phyloP scores from a whole-genome alignment of 2,329 filamentous ascomycete species.

The Pleochaeta shiraiana region DNA sequence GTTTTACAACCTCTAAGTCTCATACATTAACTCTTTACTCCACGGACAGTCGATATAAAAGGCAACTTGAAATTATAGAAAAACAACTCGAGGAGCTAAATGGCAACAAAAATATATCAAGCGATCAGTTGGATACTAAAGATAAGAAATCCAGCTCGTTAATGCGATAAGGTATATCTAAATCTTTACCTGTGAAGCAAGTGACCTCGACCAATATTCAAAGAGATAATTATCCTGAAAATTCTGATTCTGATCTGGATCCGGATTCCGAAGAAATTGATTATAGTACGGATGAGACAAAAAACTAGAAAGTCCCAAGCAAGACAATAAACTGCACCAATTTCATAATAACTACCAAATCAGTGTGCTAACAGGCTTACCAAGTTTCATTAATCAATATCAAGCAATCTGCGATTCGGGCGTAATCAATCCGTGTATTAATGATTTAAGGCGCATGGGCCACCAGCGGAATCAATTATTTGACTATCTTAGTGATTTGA shows the following conservation, averaged over 20 bases:
- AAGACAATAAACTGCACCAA: not conserved
- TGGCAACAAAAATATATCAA: too few species aligned
- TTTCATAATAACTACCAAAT: not conserved
- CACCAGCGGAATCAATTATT: not conserved
- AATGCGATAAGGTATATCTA: too few species aligned
- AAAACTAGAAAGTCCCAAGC: not conserved
- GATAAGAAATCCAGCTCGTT: too few species aligned
- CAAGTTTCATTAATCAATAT: not conserved
- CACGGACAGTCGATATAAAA: too few species aligned
- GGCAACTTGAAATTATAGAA: too few species aligned
- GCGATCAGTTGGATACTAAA: too few species aligned
- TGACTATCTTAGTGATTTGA: not conserved
- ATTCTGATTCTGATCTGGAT: not conserved
- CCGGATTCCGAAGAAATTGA: not conserved
- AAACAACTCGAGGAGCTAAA: too few species aligned
- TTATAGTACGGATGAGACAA: not conserved
- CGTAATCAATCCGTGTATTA: not conserved
- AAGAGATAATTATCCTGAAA: not conserved
- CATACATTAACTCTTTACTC: not conserved
- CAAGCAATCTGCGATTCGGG: not conserved
- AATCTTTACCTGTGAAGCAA: not conserved
- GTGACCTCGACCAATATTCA: not conserved
- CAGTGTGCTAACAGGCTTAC: not conserved
- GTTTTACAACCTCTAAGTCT: not conserved
- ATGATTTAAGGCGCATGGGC: not conserved